Base-by-base conservation (phyloP, 2,329 filamentous ascomycete genomes). In the Cytospora piceicola region DNA sequence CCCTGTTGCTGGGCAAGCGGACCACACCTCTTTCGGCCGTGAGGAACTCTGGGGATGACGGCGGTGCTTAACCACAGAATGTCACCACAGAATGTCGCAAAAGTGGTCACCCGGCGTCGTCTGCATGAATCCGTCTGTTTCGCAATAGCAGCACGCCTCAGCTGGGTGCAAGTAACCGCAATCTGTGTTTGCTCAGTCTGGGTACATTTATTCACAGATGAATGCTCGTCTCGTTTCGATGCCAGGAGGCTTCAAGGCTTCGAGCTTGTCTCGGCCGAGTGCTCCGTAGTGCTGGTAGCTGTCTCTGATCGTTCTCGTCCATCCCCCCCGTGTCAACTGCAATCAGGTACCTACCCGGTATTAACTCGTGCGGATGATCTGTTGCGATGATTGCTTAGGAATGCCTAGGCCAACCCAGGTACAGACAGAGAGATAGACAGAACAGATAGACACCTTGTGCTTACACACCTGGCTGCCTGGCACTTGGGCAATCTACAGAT, bases 161-260 rank as follows among this genome's bases (percentile, higher is more conserved):
- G 39, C 32, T 49, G 56, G 42, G 56, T 57, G 61, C 64, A 64
- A 64, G n/a, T 54, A 61, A 39, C 65, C 61, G 57, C 9, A 27
- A n/a, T 51, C 46, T 22, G 29, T 39, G 39, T 34, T 36, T 32
- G 15, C 11, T 49, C 46, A 49, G 8, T 46, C n/a, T 24, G 46
- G n/a, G 5, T 24, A 12, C 42, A 46, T 46, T 20, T 46, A 42
- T 20, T 7, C 8, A 20, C 20, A 27, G 24, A 8, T 32, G 11
- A 20, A 17, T 22, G 27, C 6, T 51, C 46, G 29, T 51, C 17
- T 15, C n/a, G 22, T 34, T 12, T 32, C 2, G 29, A 52, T 51
- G 29, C 42, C n/a, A 30, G 15, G n/a, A 49, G 17, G 30, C 34
- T 36, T 52, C 42, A 32, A 1, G 54, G 8, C n/a, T 46, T 39